phyloP scores from a whole-genome alignment of 305 asterid species.

The Fraxinus velutina region DNA sequence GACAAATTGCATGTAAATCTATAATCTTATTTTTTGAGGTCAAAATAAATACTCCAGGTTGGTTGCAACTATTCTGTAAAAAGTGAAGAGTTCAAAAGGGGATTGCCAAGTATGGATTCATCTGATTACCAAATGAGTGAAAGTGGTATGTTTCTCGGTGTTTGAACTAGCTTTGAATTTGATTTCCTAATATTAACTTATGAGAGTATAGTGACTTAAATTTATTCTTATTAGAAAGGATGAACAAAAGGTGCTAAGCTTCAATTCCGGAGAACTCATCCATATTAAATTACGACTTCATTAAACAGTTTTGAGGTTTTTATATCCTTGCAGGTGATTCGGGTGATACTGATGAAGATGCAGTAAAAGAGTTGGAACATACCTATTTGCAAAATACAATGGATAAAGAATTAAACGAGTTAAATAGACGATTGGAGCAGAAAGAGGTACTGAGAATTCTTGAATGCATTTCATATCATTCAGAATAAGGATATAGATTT shows the following conservation, averaged over 20 bases:
- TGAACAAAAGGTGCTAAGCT: background rate
- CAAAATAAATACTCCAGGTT: constrained; percentile 40
- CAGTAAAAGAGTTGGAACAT: constrained; percentile 94
- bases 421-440: constrained; percentile 82
- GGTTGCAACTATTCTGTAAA: constrained; percentile 46
- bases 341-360: constrained; percentile 79
- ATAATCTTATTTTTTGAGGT: constrained; percentile 10
- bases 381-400: constrained; percentile 79
- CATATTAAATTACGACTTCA: background rate
- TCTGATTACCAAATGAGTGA: constrained; percentile 94
- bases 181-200: constrained; percentile 5
- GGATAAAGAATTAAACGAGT: constrained; percentile 88
- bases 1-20: constrained; percentile 11
- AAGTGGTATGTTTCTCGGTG: constrained; percentile 50
- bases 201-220: background rate
- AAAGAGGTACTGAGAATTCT: constrained; percentile 64
- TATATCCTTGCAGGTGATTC: constrained; percentile 62
- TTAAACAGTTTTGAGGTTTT: constrained; percentile 12
- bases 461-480: constrained; percentile 7
- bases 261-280: background rate
- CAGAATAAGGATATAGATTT: background rate
- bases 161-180: background rate
- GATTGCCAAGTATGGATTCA: constrained; percentile 84
- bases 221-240: background rate
- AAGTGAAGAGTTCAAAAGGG: constrained; percentile 87